Base-by-base conservation (phyloP, 2,329 filamentous ascomycete species). In the Xylaria digitata region DNA sequence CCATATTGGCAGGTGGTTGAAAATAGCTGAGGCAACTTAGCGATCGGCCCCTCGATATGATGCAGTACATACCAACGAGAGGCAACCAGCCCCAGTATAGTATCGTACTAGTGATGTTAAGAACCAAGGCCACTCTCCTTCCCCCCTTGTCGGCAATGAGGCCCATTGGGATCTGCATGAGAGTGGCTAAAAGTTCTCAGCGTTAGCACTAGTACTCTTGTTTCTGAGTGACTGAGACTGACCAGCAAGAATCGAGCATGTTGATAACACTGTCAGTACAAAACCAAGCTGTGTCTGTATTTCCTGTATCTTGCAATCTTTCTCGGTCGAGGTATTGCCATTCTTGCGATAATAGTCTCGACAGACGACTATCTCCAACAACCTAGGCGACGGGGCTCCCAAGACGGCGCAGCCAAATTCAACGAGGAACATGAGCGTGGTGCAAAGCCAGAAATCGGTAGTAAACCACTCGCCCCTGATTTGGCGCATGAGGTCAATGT, bases 161-260 rank as follows among this genome's bases (percentile, higher is more conserved):
- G 8, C 64, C 58, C 48, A 66, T 66, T 48, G 64, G 64, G 43
- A 66, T 63, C 32, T 66, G 64, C 59, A 63, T 66, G n/a, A 66
- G 40, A 32, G 64, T 66, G 9, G 64, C 64, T 66, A 30, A 11
- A 13, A n/a, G 13, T 19, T 17, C 15, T 66, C 23, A 66, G 49
- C 59, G 54, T 43, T 21, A 13, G n/a, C 32, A 5, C 19, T 17
- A 30, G 23, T 6, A 23, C 3, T 15, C 26, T 11, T 23, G 21
- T 26, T 19, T 6, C 13, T 13, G 3, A 23, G n/a, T 19, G 17
- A 21, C 8, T 9, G 21, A 11, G 46, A 62, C 64, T 49, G 5
- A 66, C 64, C 64, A 15, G 46, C 64, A 48, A 66, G 40, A n/a
- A 66, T 17, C 19, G 64, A 66, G 40, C 59, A 63, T 26, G 64